phyloP scores from a whole-genome alignment of 73 alveolate species.

The Paramecium pentaurelia region DNA sequence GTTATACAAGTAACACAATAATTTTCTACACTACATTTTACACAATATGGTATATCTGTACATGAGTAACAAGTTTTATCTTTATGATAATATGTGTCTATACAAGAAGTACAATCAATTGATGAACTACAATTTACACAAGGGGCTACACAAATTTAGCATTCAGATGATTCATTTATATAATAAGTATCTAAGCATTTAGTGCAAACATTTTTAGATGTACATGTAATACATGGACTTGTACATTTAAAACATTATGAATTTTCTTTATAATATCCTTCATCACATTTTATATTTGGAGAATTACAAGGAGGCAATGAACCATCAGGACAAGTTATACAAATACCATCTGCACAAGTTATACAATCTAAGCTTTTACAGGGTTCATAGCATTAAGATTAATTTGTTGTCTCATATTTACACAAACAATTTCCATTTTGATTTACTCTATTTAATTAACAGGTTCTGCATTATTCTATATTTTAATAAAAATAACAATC shows the following conservation, averaged over 20 bases:
- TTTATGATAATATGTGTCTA: background rate
- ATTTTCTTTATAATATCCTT: background rate
- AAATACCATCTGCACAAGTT: background rate
- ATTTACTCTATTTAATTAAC: background rate
- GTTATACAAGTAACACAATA: background rate
- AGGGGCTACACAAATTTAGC: background rate
- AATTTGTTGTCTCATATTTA: background rate
- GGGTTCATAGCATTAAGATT: background rate
- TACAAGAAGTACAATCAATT: background rate
- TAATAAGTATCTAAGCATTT: background rate
- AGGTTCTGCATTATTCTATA: background rate
- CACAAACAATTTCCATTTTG: background rate
- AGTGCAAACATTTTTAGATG: background rate
- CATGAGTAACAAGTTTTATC: background rate
- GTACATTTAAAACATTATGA: background rate
- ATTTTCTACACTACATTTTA: background rate
- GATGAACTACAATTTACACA: background rate
- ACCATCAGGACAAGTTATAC: background rate
- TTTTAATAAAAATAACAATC: background rate
- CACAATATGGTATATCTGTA: background rate
- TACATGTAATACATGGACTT: background rate
- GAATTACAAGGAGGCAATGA: background rate
- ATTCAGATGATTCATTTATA: background rate
- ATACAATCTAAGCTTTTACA: background rate
- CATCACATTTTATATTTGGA: background rate